A percentile compares a stretch with the other conserved stretches of the same genome.
These are phyloP conservation scores for Backusella luteola DNA, from an alignment of 192 early-diverging fungal genomes.

Conservation along the genomic window DNA sequence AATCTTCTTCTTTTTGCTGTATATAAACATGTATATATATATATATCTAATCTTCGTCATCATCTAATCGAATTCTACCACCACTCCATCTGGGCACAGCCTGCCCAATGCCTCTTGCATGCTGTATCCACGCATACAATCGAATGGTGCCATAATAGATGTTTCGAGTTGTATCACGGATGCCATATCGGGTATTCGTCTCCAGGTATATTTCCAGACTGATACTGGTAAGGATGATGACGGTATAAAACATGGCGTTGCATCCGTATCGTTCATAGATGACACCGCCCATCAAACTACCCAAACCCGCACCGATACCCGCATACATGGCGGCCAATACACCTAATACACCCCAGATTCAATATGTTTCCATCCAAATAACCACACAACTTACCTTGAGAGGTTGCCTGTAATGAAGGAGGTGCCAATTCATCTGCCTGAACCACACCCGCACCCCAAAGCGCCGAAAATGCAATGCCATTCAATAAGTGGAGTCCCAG, in stretches of 20 bases:
- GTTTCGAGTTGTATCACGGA: conserved; percentile 22
- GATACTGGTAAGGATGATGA: conserved; percentile 25
- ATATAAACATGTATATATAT: background rate
- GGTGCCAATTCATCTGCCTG: conserved; percentile 44
- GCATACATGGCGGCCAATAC: conserved; percentile 39
- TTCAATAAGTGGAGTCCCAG: conserved; percentile 42
- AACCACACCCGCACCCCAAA: conserved; percentile 45
- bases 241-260: conserved; percentile 38
- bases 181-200: conserved; percentile 33
- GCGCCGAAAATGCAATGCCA: conserved; percentile 45
- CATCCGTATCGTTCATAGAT: conserved; percentile 39
- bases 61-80: conserved; percentile 27
- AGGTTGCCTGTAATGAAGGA: conserved; percentile 40
- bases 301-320: conserved; percentile 41
- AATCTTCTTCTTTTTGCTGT: background rate
- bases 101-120: conserved; percentile 22
- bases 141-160: conserved; percentile 1
- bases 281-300: conserved; percentile 40
- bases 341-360: background rate
- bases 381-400: conserved; percentile 26
- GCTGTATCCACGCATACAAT: conserved; percentile 23
- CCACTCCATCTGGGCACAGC: conserved; percentile 42
- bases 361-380: too few relatives aligned
- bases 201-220: conserved; percentile 39
- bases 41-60: conserved; percentile 7